Conservation (phyloP, 2,329 filamentous ascomycete genomes). For the Didymella arachidicola region DNA sequence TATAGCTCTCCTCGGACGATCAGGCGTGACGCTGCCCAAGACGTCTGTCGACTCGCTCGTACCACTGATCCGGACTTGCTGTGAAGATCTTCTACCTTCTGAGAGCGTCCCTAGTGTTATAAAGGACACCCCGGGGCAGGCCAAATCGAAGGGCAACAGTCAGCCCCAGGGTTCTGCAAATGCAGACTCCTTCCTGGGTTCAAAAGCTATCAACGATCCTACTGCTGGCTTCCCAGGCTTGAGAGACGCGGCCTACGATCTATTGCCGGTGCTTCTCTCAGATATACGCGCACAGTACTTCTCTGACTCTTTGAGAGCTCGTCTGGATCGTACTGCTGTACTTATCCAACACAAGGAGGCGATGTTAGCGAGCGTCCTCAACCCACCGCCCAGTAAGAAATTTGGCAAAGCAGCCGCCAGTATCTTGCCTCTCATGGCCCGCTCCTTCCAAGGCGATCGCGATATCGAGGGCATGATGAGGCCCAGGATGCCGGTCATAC, state of each 20-base stretch:
- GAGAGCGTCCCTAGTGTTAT: constrained; percentile 47
- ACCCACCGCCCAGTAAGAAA: constrained; percentile 72
- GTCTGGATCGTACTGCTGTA: constrained; percentile 83
- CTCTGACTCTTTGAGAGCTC: constrained; percentile 73
- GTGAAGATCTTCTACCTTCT: constrained; percentile 72
- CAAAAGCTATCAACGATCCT: constrained; percentile 41
- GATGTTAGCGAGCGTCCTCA: constrained; percentile 82
- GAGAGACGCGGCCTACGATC: constrained; percentile 62
- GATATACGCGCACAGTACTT: constrained; percentile 71
- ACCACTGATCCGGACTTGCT: constrained; percentile 71
- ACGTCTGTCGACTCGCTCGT: constrained; percentile 69
- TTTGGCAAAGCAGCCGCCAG: constrained; percentile 70
- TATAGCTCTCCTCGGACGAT: constrained; percentile 64
- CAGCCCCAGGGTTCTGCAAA: constrained; percentile 60
- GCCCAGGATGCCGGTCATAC: constrained; percentile 57
- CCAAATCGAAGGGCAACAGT: constrained; percentile 51
- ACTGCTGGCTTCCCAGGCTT: constrained; percentile 56
- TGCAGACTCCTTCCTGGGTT: constrained; percentile 74
- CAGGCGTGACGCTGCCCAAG: constrained; percentile 73
- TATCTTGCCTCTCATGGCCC: constrained; percentile 79
- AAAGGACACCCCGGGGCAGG: constrained; percentile 51
- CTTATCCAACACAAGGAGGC: constrained; percentile 72
- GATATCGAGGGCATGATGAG: constrained; percentile 75
- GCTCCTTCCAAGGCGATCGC: constrained; percentile 68
- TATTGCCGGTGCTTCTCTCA: constrained; percentile 70